phyloP scores from a whole-genome alignment of 305 asterid genomes.

The Fraxinus greggii region DNA sequence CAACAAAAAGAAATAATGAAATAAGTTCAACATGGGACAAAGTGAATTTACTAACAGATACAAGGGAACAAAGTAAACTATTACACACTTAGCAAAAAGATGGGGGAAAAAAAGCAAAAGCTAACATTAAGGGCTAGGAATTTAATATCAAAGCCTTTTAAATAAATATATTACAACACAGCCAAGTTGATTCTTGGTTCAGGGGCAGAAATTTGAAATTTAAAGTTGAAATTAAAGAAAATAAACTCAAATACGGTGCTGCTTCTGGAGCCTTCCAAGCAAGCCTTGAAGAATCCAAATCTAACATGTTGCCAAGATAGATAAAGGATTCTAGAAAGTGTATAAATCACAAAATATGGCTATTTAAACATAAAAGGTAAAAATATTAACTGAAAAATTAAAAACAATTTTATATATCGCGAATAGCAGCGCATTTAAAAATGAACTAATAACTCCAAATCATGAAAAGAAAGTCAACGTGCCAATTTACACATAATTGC shows the following conservation, averaged over 20 bases:
- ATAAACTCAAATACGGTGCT: not conserved
- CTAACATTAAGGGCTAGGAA: no score
- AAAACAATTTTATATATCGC: not conserved
- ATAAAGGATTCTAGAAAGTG: not conserved
- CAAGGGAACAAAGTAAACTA: not conserved
- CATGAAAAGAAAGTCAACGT: not conserved
- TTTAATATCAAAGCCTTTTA: not conserved
- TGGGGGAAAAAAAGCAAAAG: no score
- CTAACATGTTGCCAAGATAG: not conserved
- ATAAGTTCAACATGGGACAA: not conserved
- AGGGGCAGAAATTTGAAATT: not conserved
- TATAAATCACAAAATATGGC: not conserved
- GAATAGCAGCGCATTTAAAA: not conserved
- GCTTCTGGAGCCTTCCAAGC: not conserved
- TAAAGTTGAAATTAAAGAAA: not conserved
- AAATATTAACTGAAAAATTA: not conserved
- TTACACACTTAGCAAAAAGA: not conserved
- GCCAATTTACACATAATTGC: not conserved
- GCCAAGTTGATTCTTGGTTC: not conserved
- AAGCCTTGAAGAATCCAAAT: not conserved
- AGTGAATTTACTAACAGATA: not conserved
- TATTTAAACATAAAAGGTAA: not conserved
- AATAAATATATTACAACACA: not conserved
- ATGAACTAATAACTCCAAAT: not conserved
- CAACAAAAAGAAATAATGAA: not conserved